Base-by-base conservation (phyloP, 202 grass and related monocot genomes). In the Brachypodium distachyon region DNA sequence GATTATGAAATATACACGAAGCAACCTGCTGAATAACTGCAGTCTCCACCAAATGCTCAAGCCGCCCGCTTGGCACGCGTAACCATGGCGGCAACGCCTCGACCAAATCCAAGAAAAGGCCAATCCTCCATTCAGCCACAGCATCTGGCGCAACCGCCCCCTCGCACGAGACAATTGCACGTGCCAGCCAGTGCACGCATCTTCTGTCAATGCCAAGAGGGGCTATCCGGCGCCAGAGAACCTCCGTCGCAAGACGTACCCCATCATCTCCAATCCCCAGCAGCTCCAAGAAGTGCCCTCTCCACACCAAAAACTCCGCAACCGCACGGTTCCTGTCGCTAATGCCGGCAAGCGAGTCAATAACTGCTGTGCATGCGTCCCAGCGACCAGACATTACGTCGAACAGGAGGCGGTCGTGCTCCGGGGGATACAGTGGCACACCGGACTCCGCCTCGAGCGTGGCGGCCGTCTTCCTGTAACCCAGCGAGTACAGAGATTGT, bases 1-100 rank as follows among this genome's bases (percentile, higher is more conserved):
- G 71, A 70, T 95, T 98, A 70, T 98, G 96, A 73, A 90, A 98
- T 69, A 90, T 46, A 47, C 96, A 98, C 2, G 96, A 90, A 7
- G 64, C 55, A 19, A 90, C 85, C 78, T 98, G 89, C 27, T 78
- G 68, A 19, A 89, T 66, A 86, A 98, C 60, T 1, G 74, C 83
- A 37, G 55, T 90, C 74, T 98, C 96, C 61, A 95, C 87, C 63
- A 98, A 72, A 81, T 83, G 79, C 31, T 95, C 96, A 47, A 98
- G 73, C 70, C 89, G 79, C 37, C 87, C 84, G 18, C 41, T 77
- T 12, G 91, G 87, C 46, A 90, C 77, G 39, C 86, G 81, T 37
- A 98, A 84, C 87, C 58, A 90, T 16, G 89, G 74, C 13, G 91
- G 96, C 37, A 98, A 54, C 32, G 88, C 79, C 87, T 95, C 85